phyloP scores from a whole-genome alignment of 345 rosid genomes.

The Eucalyptus fibrosa region DNA sequence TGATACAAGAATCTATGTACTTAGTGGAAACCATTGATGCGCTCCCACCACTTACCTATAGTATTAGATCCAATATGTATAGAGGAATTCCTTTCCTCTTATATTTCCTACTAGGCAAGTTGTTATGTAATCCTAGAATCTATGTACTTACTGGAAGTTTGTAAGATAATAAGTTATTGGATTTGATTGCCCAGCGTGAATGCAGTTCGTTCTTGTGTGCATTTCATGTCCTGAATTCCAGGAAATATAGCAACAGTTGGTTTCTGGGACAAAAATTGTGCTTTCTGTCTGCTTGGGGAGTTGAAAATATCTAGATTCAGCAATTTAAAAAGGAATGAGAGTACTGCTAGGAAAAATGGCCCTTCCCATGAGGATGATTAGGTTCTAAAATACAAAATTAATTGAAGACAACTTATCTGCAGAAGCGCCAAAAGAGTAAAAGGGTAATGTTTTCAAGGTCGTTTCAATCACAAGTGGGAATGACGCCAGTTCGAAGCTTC shows the following conservation, averaged over 20 bases:
- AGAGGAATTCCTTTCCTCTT: background rate
- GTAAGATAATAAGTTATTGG: background rate
- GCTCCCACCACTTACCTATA: background rate
- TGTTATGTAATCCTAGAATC: background rate
- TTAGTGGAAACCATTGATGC: background rate
- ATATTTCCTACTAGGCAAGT: background rate
- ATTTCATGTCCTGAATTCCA: background rate
- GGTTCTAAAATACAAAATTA: background rate
- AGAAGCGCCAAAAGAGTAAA: background rate
- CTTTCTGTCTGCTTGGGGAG: background rate
- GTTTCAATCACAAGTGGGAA: background rate
- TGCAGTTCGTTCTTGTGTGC: background rate
- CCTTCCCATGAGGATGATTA: background rate
- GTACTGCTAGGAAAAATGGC: background rate
- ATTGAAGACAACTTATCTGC: background rate
- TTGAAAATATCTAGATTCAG: background rate
- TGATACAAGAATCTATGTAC: too few species aligned
- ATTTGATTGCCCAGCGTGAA: background rate
- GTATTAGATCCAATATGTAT: background rate
- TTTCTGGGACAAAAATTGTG: background rate
- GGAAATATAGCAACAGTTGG: background rate
- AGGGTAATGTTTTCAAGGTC: background rate
- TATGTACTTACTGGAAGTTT: background rate
- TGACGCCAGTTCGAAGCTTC: background rate
- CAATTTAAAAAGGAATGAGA: background rate